Evolutionary conservation across 805 yeast genomes (phyloP).

Genomic region (Myxozyma monticola): DNA sequence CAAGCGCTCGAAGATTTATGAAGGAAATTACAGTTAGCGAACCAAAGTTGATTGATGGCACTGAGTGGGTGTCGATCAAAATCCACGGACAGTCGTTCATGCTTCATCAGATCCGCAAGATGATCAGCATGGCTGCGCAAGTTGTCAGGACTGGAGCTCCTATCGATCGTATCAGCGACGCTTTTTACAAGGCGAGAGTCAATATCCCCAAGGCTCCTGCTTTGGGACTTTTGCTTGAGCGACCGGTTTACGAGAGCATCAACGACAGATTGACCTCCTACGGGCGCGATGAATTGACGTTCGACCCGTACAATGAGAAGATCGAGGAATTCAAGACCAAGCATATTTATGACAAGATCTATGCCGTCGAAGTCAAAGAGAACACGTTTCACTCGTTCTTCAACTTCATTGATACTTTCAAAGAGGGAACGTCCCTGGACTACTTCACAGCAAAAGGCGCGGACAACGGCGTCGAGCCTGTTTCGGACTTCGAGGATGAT

Average conservation of each 20-base stretch:
- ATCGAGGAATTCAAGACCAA: constrained; percentile 86
- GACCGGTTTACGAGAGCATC: constrained; percentile 87
- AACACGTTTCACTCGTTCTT: constrained; percentile 81
- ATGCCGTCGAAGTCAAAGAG: constrained; percentile 83
- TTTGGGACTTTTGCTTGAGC: constrained; percentile 82
- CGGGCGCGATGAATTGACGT: constrained; percentile 76
- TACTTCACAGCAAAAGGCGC: constrained; percentile 44
- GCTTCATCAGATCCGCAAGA: constrained; percentile 96
- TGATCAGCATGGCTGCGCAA: constrained; percentile 93
- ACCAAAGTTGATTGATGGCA: constrained; percentile 87
- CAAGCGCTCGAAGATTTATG: constrained; percentile 83
- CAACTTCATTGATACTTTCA: constrained; percentile 73
- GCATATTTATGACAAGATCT: constrained; percentile 87
- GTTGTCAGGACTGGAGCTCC: constrained; percentile 87
- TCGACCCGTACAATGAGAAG: constrained; percentile 60
- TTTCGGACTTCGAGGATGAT: constrained; percentile 34
- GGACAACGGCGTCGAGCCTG: constrained; percentile 1
- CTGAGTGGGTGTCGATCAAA: constrained; percentile 95
- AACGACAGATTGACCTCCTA: constrained; percentile 65
- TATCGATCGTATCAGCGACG: constrained; percentile 66
- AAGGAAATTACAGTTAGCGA: constrained; percentile 74
- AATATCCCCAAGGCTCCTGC: constrained; percentile 98
- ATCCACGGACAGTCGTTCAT: constrained; percentile 98
- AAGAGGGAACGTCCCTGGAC: constrained; percentile 59
- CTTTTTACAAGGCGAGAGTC: constrained; percentile 71